These are phyloP conservation scores for Candida anutae DNA, from an alignment of 1,139 yeast genomes.

Conservation along the genomic window DNA sequence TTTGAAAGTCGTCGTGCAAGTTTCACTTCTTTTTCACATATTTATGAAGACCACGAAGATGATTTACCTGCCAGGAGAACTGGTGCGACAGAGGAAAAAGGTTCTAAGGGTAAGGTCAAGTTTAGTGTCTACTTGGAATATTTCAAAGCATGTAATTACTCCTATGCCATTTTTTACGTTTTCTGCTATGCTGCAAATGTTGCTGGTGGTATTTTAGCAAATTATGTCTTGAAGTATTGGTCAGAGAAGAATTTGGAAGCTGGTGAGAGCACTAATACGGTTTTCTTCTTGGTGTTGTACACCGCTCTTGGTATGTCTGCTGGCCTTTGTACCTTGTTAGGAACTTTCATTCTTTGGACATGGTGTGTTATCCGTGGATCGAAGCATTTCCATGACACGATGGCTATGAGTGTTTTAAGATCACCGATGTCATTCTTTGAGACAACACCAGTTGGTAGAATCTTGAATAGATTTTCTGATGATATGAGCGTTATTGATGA, in stretches of 20 bases:
- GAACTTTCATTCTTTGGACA: constrained; percentile 20
- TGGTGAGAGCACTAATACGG: constrained; percentile 13
- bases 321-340: constrained; percentile 16
- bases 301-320: constrained; percentile 14
- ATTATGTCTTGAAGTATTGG: constrained; percentile 19
- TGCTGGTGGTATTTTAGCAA: constrained; percentile 13
- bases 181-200: constrained; percentile 11
- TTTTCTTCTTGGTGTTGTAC: constrained; percentile 14
- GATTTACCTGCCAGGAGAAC: constrained; percentile 11
- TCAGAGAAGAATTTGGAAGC: constrained; percentile 15
- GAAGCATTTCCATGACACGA: constrained; percentile 16
- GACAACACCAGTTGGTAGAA: constrained; percentile 24
- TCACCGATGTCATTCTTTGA: constrained; percentile 27
- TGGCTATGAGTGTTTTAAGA: constrained; percentile 20
- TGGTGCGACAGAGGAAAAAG: constrained; percentile 15
- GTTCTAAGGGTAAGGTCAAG: constrained; percentile 19
- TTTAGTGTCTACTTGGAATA: constrained; percentile 16
- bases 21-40: constrained; percentile 15
- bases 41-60: constrained; percentile 11
- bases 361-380: constrained; percentile 20
- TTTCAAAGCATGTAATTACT: constrained; percentile 19
- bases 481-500: constrained; percentile 19
- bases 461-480: constrained; percentile 23
- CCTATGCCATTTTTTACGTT: constrained; percentile 15
- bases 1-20: constrained; percentile 10